phyloP scores from a whole-genome alignment of 108 stramenopile genomes.

The Chaetoceros muelleri region DNA sequence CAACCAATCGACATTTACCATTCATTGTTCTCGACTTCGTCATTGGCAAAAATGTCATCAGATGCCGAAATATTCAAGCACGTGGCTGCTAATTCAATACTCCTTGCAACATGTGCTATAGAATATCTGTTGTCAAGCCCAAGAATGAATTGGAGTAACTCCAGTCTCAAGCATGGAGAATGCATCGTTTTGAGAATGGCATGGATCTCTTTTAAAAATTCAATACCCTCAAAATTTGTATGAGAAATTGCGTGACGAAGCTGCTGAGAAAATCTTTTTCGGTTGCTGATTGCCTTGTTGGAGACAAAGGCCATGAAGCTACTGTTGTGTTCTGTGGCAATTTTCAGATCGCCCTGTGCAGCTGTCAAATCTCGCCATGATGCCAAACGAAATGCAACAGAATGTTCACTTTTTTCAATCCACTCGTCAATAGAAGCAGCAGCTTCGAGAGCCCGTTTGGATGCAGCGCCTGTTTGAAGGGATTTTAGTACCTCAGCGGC shows the following conservation, averaged over 20 bases:
- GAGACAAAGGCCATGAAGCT: slow-evolving; percentile 84
- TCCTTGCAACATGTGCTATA: slow-evolving; percentile 70
- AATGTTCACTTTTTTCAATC: slow-evolving; percentile 75
- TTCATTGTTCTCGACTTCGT: no score
- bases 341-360: slow-evolving; percentile 82
- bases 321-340: slow-evolving; percentile 59
- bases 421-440: slow-evolving; percentile 80
- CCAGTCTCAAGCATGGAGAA: slow-evolving; percentile 79
- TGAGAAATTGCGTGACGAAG: slow-evolving; percentile 45
- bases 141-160: slow-evolving; percentile 81
- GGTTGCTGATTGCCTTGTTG: slow-evolving; percentile 77
- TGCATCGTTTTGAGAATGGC: slow-evolving; percentile 59
- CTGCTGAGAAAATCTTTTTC: slow-evolving; percentile 66
- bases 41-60: slow-evolving; percentile 21
- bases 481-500: slow-evolving; percentile 74
- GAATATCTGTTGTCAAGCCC: slow-evolving; percentile 86
- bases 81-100: slow-evolving; percentile 73
- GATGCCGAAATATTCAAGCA: slow-evolving; percentile 47
- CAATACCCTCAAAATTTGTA: slow-evolving; percentile 59
- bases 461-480: slow-evolving; percentile 77
- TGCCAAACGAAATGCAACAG: slow-evolving; percentile 80
- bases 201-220: slow-evolving; percentile 54
- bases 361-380: slow-evolving; percentile 82
- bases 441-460: slow-evolving; percentile 50
- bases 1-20: no score